A percentile compares a stretch with the other conserved stretches of the same genome.
These are phyloP conservation scores for Panaeolus papilionaceus DNA, from an alignment of 768 basidiomycete species.

Conservation along the genomic window DNA sequence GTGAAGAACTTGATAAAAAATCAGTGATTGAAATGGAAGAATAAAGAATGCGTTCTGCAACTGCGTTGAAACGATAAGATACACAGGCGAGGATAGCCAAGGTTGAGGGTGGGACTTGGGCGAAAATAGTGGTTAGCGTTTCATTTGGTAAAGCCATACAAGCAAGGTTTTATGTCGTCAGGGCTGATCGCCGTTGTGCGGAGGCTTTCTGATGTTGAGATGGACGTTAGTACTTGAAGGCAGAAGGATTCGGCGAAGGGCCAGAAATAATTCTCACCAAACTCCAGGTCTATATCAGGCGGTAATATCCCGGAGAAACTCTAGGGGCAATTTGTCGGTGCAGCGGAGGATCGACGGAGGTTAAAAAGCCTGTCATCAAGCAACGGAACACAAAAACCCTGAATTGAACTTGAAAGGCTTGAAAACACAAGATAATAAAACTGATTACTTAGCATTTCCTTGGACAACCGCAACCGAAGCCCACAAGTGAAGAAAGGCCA, in stretches of 20 bases:
- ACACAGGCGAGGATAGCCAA: conserved; percentile 51
- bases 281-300: conserved; percentile 36
- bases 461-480: background rate
- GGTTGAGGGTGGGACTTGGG: conserved; percentile 38
- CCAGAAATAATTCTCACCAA: conserved; percentile 11
- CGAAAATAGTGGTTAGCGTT: conserved; percentile 56
- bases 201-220: conserved; percentile 11
- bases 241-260: conserved; percentile 13
- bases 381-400: conserved; percentile 2
- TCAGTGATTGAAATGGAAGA: conserved; percentile 57
- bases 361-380: conserved; percentile 12
- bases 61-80: conserved; percentile 53
- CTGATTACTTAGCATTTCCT: conserved; percentile 1
- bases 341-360: conserved; percentile 47
- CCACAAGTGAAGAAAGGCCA: background rate
- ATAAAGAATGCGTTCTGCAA: conserved; percentile 68
- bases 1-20: conserved; percentile 45
- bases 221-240: background rate
- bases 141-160: conserved; percentile 57
- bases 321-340: conserved; percentile 40
- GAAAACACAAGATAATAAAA: background rate
- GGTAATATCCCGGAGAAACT: conserved; percentile 43
- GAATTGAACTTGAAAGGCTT: background rate
- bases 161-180: conserved; percentile 15
- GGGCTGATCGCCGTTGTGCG: conserved; percentile 11